phyloP scores from a whole-genome alignment of 805 yeast genomes.

The Spencermartinsiella europaea region DNA sequence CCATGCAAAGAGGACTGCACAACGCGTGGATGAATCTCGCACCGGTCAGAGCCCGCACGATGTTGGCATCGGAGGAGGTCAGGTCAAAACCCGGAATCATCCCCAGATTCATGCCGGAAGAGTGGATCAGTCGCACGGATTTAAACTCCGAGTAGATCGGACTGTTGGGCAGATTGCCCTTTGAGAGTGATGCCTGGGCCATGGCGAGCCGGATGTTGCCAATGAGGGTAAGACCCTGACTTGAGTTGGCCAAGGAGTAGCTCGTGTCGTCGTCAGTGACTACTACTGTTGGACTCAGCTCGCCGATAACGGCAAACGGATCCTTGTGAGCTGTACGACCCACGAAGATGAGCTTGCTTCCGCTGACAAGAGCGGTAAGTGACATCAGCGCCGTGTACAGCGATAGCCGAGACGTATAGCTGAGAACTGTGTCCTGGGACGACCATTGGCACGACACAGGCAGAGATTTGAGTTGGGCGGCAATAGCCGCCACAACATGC shows the following conservation, averaged over 20 bases:
- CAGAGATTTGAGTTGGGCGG: conserved; percentile 33
- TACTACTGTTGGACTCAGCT: conserved; percentile 27
- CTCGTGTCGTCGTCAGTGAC: conserved; percentile 29
- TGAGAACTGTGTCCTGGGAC: conserved; percentile 27
- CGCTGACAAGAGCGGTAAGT: conserved; percentile 31
- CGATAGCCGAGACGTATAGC: conserved; percentile 26
- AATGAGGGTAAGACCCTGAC: conserved; percentile 20
- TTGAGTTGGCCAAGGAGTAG: conserved; percentile 23
- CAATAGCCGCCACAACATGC: conserved; percentile 32
- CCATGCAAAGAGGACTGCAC: conserved; percentile 24
- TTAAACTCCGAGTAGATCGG: conserved; percentile 23
- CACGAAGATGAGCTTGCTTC: conserved; percentile 18
- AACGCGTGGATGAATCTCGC: conserved; percentile 32
- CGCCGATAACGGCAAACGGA: conserved; percentile 22
- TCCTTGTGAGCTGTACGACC: conserved; percentile 6
- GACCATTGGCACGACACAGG: conserved; percentile 29
- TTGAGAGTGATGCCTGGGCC: conserved; percentile 18
- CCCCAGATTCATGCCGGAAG: conserved; percentile 12
- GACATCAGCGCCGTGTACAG: conserved; percentile 26
- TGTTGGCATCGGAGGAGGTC: conserved; percentile 22
- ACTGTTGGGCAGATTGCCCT: conserved; percentile 25
- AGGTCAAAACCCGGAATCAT: conserved; percentile 15
- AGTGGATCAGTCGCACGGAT: conserved; percentile 28
- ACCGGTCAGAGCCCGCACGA: conserved; percentile 32
- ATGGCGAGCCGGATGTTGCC: conserved; percentile 8